phyloP scores from a whole-genome alignment of 2,329 filamentous ascomycete species.

The Phoma herbarum region DNA sequence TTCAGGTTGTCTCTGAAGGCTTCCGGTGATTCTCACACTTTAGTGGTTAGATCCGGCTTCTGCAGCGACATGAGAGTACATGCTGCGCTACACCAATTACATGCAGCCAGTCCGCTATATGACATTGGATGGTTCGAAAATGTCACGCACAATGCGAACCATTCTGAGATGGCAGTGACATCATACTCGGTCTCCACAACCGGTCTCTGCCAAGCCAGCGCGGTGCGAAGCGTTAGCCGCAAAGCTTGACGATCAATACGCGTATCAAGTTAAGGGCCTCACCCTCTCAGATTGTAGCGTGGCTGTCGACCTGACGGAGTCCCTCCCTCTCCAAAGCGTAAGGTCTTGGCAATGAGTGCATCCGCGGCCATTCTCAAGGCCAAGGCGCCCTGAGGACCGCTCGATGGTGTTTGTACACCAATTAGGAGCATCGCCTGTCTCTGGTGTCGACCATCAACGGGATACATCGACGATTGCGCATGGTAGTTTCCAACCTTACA shows the following conservation, averaged over 20 bases:
- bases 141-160: background rate
- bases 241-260: constrained; percentile 5
- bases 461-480: background rate
- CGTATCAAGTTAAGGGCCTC: background rate
- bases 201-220: background rate
- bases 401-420: background rate
- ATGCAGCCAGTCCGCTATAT: background rate
- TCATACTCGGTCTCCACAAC: background rate
- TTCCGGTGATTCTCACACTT: background rate
- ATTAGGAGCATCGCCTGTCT: background rate
- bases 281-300: background rate
- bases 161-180: background rate
- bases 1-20: background rate
- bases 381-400: background rate
- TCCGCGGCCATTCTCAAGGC: background rate
- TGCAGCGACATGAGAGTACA: background rate
- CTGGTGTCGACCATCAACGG: background rate
- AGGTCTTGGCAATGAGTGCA: background rate
- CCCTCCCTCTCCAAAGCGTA: background rate
- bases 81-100: background rate
- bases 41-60: no score
- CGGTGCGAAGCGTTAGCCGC: constrained; percentile 3
- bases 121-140: background rate
- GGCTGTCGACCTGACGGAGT: background rate
- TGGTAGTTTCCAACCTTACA: background rate